These are phyloP conservation scores for Daldinia caldariorum DNA, from an alignment of 495 filamentous ascomycete species.

Conservation along the genomic window DNA sequence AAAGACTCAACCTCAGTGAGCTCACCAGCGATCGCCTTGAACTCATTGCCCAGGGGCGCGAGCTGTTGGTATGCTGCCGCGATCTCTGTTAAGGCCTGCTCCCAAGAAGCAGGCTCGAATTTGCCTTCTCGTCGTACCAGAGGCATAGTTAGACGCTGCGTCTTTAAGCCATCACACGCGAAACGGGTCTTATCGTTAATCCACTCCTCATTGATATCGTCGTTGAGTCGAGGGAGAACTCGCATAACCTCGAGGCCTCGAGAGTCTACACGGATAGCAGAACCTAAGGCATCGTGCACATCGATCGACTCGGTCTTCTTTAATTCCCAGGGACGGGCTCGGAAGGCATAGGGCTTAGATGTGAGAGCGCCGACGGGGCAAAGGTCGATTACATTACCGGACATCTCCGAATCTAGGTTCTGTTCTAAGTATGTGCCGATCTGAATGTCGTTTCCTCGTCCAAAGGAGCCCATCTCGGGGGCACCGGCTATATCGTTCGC, in stretches of 20 bases:
- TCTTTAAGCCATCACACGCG: conserved; percentile 96
- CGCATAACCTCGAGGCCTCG: conserved; percentile 97
- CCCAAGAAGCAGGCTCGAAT: conserved; percentile 92
- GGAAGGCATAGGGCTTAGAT: conserved; percentile 97
- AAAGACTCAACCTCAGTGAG: conserved; percentile 90
- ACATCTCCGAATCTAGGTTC: conserved; percentile 90
- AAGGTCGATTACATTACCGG: conserved; percentile 96
- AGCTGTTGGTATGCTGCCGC: conserved; percentile 76
- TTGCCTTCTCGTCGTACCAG: conserved; percentile 86
- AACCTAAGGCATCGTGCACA: conserved; percentile 90
- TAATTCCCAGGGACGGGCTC: conserved; percentile 94
- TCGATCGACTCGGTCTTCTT: conserved; percentile 94
- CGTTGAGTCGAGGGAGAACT: conserved; percentile 88
- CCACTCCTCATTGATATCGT: conserved; percentile 99
- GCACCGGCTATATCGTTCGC: conserved; percentile 97
- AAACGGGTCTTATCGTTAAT: conserved; percentile 98
- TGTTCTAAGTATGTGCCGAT: conserved; percentile 97
- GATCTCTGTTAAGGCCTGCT: conserved; percentile 90
- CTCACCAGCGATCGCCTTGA: conserved; percentile 93
- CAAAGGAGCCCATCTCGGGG: conserved; percentile 91
- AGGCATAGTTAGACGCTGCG: conserved; percentile 91
- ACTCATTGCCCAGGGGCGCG: conserved; percentile 85
- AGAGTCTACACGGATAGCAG: conserved; percentile 91
- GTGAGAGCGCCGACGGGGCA: conserved; percentile 97
- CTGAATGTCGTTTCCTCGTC: conserved; percentile 95